Evolutionary conservation across 495 filamentous ascomycete genomes (phyloP).

Genomic region (Hyaloscypha finlandica): DNA sequence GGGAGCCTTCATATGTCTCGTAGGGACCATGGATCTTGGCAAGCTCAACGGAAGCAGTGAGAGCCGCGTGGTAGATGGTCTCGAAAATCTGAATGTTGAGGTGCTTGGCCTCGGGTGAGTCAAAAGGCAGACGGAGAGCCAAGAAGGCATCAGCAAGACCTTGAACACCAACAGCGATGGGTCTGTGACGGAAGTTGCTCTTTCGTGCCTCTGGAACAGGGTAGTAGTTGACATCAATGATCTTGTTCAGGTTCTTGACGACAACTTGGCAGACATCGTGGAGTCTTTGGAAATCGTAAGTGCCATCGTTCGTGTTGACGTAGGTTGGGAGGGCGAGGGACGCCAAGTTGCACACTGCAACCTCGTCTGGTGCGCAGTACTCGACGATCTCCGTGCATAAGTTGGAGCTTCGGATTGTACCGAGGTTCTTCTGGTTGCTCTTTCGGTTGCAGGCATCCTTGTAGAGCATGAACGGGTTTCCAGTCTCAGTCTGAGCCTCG

Average conservation of each 20-base stretch:
- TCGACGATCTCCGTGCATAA: conserved; percentile 98
- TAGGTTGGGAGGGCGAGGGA: conserved; percentile 89
- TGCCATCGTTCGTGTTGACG: conserved; percentile 77
- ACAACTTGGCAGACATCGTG: conserved; percentile 91
- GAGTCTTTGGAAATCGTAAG: conserved; percentile 92
- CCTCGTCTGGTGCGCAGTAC: conserved; percentile 95
- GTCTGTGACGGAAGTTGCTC: conserved; percentile 94
- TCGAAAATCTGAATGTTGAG: conserved; percentile 99
- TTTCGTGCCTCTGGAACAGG: conserved; percentile 89
- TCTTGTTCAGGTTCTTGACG: conserved; percentile 91
- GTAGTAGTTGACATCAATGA: conserved; percentile 97
- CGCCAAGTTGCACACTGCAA: conserved; percentile 97
- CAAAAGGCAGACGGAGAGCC: conserved; percentile 93
- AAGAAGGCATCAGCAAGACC: conserved; percentile 99
- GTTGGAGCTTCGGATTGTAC: conserved; percentile 97
- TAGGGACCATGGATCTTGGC: conserved; percentile 84
- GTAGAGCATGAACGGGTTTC: conserved; percentile 99
- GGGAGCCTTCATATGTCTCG: conserved; percentile 87
- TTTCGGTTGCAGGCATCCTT: conserved; percentile 98
- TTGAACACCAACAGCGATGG: conserved; percentile 94
- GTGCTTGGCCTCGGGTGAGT: conserved; percentile 87
- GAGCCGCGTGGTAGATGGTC: conserved; percentile 96
- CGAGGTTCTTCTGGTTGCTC: conserved; percentile 99
- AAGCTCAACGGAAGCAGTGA: conserved; percentile 85
- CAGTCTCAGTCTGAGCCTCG: conserved; percentile 97